Evolutionary conservation across 2,329 filamentous ascomycete genomes (phyloP).

Genomic region (Fusarium longipes): DNA sequence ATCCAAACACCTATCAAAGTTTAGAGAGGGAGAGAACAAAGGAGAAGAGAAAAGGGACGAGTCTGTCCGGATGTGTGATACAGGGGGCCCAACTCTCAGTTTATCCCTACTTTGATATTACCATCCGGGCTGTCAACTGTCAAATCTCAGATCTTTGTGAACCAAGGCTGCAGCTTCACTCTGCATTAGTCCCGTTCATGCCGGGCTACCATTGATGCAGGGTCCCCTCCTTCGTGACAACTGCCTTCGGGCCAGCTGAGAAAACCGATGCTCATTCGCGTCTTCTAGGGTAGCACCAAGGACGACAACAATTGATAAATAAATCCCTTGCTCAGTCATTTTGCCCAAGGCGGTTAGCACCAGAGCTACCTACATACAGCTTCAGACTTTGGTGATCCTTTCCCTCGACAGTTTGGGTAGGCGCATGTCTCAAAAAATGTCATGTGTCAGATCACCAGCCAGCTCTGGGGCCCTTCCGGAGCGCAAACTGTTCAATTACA

Average conservation of each 20-base stretch:
- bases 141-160: background rate
- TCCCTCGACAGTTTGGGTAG: conserved; percentile 21
- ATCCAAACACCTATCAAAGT: background rate
- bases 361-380: background rate
- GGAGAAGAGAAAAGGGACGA: background rate
- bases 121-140: conserved; percentile 4
- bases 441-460: conserved; percentile 16
- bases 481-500: conserved; percentile 9
- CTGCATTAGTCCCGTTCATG: conserved; percentile 15
- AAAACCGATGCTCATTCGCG: background rate
- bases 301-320: background rate
- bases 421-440: conserved; percentile 28
- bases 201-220: conserved; percentile 17
- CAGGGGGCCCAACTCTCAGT: background rate
- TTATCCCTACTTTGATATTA: conserved; percentile 14
- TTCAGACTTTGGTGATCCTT: conserved; percentile 13
- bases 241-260: background rate
- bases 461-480: conserved; percentile 16
- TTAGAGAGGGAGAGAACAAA: conserved; percentile 10
- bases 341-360: background rate
- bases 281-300: conserved; percentile 1
- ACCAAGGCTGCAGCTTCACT: background rate
- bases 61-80: background rate
- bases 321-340: conserved; percentile 28
- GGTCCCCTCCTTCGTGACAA: conserved; percentile 16